phyloP scores from a whole-genome alignment of 768 basidiomycete genomes.

The Podaxis mareebaensis region DNA sequence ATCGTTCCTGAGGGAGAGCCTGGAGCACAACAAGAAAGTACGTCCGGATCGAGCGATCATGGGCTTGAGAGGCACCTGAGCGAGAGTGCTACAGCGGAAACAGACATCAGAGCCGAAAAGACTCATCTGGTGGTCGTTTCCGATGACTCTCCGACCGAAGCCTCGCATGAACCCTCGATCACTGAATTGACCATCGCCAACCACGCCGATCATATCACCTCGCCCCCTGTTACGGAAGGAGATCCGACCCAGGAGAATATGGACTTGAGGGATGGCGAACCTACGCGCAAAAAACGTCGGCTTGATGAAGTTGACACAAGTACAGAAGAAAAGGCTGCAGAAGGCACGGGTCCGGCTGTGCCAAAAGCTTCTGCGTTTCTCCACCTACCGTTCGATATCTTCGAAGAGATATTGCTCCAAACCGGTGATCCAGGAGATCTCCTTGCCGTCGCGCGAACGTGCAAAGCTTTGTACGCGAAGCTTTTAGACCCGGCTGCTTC shows the following conservation, averaged over 20 bases:
- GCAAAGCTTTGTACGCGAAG: constrained; percentile 1
- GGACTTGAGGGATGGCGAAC: neutral
- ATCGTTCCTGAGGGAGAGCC: neutral
- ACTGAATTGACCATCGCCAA: neutral
- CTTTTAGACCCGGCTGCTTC: constrained; percentile 12
- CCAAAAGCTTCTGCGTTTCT: constrained; percentile 35
- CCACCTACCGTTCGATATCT: constrained; percentile 10
- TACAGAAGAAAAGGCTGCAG: neutral
- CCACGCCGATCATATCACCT: neutral
- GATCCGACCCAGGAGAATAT: neutral
- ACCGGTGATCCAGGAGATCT: constrained; percentile 2
- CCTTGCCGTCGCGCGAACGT: constrained; percentile 12
- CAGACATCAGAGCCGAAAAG: neutral
- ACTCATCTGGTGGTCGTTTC: neutral
- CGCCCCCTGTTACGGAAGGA: neutral
- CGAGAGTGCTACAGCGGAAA: neutral
- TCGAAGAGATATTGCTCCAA: constrained; percentile 2
- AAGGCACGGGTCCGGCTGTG: neutral
- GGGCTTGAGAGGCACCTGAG: constrained; percentile 17
- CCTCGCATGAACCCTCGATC: neutral
- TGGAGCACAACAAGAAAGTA: neutral
- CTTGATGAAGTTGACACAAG: neutral
- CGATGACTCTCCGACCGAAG: neutral
- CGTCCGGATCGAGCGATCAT: neutral
- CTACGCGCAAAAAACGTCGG: neutral